Evolutionary conservation across 2,329 filamentous ascomycete genomes (phyloP), one percentile per base, ranked within the genome.

Genomic region (Eurotiales sp.): DNA sequence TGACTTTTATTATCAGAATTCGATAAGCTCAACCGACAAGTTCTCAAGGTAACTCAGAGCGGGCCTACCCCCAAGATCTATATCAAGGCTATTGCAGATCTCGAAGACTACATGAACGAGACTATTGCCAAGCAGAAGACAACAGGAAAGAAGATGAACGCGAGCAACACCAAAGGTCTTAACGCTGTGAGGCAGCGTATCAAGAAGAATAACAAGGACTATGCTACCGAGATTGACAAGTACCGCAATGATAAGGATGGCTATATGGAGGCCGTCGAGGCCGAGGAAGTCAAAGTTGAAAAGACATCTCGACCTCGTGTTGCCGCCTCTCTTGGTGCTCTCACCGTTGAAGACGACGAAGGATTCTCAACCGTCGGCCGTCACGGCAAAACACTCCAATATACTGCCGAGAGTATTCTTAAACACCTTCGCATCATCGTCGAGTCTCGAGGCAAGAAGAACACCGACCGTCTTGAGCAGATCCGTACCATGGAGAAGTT

Each of bases 171-270:
- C 59, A 89, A 90, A 74, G 90, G 91, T 65, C 82, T 99, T 65
- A 99, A 97, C 72, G 90, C 91, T 56, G 88, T 97, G 66, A 95
- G 96, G 77, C 93, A 99, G 73, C 91, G 91, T 76, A 90, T 99
- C 78, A 91, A 92, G 83, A 97, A 96, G 83, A 92, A 92, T 76
- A 95, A 92, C 81, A 95, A 95, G 76, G 92, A 97, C 58, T 92
- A 92, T 75, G 83, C 89, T 66, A 78, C 81, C 56, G 88, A 96
- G 66, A 86, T 99, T 63, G 90, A 96, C 61, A 82, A 85, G 58
- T 99, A 92, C 77, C 82, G 88, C 60, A 85, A 83, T 57, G 84
- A 95, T 71, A 90, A 92, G 72, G 90, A 92, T 58, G 84, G 76
- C 15, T 97, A 86, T 74, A 90, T 96, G 88, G 84, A 87, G 69